These are phyloP conservation scores for Wallacemonas sp. DNA, from an alignment of 208 protist species.

Conservation along the genomic window DNA sequence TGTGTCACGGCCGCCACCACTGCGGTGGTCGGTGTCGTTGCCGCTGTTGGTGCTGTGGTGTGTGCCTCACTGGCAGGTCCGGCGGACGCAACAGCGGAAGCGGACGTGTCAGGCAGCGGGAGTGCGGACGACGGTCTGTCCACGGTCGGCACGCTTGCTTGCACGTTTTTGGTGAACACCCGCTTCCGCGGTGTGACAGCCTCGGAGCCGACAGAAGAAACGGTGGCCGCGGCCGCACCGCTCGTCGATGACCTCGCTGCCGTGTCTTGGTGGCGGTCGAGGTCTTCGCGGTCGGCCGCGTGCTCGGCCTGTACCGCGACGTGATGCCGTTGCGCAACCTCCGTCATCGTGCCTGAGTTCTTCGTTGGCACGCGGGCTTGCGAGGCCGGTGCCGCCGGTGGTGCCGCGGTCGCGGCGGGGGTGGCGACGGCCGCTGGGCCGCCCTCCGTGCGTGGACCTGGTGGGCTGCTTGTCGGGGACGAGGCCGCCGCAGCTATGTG, in stretches of 20 bases:
- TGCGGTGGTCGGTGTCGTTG: not conserved
- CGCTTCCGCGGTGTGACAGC: not conserved
- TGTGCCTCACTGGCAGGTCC: too few relatives aligned
- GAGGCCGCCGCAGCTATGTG: not conserved
- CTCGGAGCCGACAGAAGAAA: too few relatives aligned
- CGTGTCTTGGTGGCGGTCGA: too few relatives aligned
- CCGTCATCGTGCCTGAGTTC: not conserved
- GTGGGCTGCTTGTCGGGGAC: not conserved
- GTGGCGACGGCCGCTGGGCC: too few relatives aligned
- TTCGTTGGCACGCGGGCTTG: not conserved
- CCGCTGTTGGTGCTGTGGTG: too few relatives aligned
- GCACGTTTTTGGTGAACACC: not conserved
- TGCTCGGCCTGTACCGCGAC: not conserved
- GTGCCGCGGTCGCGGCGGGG: not conserved
- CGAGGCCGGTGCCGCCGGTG: not conserved
- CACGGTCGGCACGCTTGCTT: not conserved
- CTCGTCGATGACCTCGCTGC: too few relatives aligned
- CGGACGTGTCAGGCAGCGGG: not conserved
- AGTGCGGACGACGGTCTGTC: slow-evolving; percentile 1
- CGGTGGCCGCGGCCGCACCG: too few relatives aligned
- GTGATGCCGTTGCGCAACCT: not conserved
- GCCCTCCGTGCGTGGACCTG: not conserved
- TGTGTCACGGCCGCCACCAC: not conserved
- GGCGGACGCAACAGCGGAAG: not conserved
- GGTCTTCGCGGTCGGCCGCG: too few relatives aligned